Percentiles rank a stretch among this genome's conserved stretches.
Evolutionary conservation across 306 rosid genomes (phyloP).

Genomic region (Gastrolobium villosum): DNA sequence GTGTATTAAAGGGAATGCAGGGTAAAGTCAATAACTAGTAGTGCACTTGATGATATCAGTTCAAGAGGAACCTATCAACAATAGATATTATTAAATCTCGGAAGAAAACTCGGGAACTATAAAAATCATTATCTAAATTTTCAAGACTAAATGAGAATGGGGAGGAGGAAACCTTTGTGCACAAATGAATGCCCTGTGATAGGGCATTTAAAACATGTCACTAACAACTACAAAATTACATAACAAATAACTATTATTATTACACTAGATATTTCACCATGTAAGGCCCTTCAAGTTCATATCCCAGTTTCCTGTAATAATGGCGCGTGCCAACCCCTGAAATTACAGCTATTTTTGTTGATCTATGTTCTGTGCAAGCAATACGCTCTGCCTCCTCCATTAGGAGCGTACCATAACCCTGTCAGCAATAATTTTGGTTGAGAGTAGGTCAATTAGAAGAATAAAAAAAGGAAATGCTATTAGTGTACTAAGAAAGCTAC

Average conservation of each 20-base stretch:
- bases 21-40: neutral
- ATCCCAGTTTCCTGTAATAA: slow-evolving; percentile 89
- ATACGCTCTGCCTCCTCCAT: slow-evolving; percentile 98
- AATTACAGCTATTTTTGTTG: slow-evolving; percentile 86
- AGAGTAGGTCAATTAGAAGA: slow-evolving; percentile 14
- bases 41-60: slow-evolving; percentile 8
- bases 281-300: slow-evolving; percentile 98
- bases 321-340: slow-evolving; percentile 98
- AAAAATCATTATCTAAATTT: slow-evolving; percentile 11
- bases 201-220: slow-evolving; percentile 33
- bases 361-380: slow-evolving; percentile 81
- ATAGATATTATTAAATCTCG: neutral
- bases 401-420: slow-evolving; percentile 97
- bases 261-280: slow-evolving; percentile 81
- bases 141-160: neutral
- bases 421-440: slow-evolving; percentile 32
- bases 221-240: slow-evolving; percentile 57
- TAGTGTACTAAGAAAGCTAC: neutral
- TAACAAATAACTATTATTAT: slow-evolving; percentile 32
- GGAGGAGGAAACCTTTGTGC: slow-evolving; percentile 6
- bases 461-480: neutral
- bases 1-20: neutral
- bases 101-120: slow-evolving; percentile 22
- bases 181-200: slow-evolving; percentile 7
- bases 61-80: neutral